Conservation (phyloP, 345 rosid genomes). For the Citrus australasica region DNA sequence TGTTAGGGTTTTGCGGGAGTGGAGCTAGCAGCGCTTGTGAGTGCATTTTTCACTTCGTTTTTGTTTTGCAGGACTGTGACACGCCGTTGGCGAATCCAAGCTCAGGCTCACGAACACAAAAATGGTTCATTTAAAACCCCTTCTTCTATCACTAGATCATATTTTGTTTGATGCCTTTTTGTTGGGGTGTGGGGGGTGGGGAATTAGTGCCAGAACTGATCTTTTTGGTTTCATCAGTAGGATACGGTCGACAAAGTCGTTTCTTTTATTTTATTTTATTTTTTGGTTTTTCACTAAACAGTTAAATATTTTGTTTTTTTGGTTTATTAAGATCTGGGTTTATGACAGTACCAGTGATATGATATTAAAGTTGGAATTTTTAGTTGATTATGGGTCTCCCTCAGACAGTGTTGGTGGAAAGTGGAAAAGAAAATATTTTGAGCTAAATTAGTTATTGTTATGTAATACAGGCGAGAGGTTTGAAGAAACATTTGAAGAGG, state of each 20-base stretch:
- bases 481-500: constrained; percentile 91
- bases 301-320: no score
- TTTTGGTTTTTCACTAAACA: not conserved
- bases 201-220: not conserved
- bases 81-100: not conserved
- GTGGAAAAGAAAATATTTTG: not conserved
- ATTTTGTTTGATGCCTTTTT: not conserved
- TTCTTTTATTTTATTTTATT: not conserved
- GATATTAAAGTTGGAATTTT: not conserved
- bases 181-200: no score
- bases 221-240: not conserved
- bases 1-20: constrained; percentile 3
- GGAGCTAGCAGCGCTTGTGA: not conserved
- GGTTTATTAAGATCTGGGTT: not conserved
- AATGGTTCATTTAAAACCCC: not conserved
- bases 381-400: not conserved
- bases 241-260: not conserved
- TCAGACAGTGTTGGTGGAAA: not conserved
- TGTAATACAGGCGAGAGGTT: constrained; percentile 65
- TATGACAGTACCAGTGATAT: not conserved
- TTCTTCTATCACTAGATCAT: not conserved
- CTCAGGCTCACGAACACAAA: not conserved
- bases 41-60: not conserved
- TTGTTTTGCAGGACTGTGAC: not conserved
- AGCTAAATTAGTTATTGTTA: not conserved